These are phyloP conservation scores for Backusella parvicylindrica DNA, from an alignment of 192 early-diverging fungal species.

Conservation along the genomic window DNA sequence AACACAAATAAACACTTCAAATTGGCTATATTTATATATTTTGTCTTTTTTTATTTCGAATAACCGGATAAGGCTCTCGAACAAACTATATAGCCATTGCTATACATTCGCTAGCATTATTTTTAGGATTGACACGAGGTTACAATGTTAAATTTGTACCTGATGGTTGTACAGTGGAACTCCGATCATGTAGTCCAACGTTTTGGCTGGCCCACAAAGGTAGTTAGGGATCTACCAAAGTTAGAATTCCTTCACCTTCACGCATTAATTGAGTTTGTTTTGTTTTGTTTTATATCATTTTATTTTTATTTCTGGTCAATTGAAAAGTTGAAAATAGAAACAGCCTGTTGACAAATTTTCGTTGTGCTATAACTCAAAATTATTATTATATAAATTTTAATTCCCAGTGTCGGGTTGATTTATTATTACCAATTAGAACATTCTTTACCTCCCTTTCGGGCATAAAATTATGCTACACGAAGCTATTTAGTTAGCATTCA, in stretches of 20 bases:
- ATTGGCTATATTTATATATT: not conserved
- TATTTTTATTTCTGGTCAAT: not conserved
- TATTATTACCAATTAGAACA: not conserved
- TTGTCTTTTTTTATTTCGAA: not conserved
- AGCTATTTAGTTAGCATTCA: not conserved
- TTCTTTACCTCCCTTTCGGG: not conserved
- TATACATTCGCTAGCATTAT: not conserved
- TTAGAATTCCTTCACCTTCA: not conserved
- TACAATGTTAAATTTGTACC: not conserved
- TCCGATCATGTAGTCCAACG: not conserved
- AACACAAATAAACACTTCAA: not conserved
- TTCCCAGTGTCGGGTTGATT: not conserved
- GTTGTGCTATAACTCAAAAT: not conserved
- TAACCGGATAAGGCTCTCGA: not conserved
- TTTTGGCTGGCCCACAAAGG: not conserved
- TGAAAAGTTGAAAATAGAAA: not conserved
- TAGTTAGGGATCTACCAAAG: not conserved
- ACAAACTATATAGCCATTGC: not conserved
- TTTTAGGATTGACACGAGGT: not conserved
- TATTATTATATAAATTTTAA: not conserved
- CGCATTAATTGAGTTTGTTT: not conserved
- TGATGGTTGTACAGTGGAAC: not conserved
- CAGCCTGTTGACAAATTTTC: not conserved
- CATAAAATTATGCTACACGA: not conserved
- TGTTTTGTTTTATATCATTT: not conserved